phyloP scores from a whole-genome alignment of 495 filamentous ascomycete genomes.

The Podospora pseudopauciseta region DNA sequence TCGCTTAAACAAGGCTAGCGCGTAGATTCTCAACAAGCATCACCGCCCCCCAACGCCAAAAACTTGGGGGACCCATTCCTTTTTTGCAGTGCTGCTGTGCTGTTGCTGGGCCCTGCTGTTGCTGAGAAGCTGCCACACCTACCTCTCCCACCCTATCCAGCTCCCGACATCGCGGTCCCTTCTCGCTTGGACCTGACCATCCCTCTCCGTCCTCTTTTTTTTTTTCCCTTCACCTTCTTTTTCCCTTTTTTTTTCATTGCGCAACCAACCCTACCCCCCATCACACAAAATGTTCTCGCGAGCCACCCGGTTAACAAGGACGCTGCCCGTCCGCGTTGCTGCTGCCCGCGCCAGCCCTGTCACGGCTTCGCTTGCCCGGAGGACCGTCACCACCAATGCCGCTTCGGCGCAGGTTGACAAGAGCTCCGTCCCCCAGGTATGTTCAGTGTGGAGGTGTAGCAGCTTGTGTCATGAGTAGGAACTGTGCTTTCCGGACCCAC shows the following conservation, averaged over 20 bases:
- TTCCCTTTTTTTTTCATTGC: not conserved
- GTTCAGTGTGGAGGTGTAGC: conserved; percentile 3
- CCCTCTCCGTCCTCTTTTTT: not conserved
- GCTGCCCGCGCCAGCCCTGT: conserved; percentile 31
- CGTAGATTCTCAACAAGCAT: conserved; percentile 26
- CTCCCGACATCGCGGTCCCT: conserved; percentile 4
- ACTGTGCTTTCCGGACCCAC: not conserved
- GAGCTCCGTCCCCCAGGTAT: conserved; percentile 63
- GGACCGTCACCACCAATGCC: conserved; percentile 90
- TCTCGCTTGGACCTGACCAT: not conserved
- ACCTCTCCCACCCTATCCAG: conserved; percentile 7
- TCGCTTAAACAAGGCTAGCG: conserved; percentile 22
- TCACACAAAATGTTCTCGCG: conserved; percentile 50
- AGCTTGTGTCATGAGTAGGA: not conserved
- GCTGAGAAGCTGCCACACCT: not conserved
- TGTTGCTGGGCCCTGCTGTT: not conserved
- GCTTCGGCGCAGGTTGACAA: conserved; percentile 86
- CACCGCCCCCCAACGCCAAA: conserved; percentile 27
- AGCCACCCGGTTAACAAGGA: conserved; percentile 47
- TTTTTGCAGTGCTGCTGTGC: conserved; percentile 13
- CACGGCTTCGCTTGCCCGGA: conserved; percentile 46
- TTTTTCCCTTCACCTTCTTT: not conserved
- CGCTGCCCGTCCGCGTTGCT: conserved; percentile 41
- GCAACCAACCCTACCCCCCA: conserved; percentile 11
- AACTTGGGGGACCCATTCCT: conserved; percentile 17